Evolutionary conservation across 768 basidiomycete species (phyloP).

Genomic region (Leccinellum rugosiceps): DNA sequence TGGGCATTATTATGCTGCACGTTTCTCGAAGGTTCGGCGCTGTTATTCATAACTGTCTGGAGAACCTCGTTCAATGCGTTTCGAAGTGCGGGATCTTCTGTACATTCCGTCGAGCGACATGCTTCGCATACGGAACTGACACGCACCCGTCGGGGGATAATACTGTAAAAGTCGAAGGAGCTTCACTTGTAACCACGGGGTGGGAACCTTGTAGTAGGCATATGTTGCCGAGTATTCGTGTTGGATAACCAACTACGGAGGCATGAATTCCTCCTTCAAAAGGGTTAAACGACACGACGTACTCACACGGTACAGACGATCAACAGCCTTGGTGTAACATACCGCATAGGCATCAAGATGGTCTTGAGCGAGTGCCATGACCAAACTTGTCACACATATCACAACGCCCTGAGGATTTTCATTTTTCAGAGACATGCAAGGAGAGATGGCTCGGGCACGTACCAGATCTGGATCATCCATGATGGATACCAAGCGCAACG

Average conservation of each 20-base stretch:
- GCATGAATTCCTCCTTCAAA: conserved; percentile 7
- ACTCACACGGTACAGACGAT: conserved; percentile 76
- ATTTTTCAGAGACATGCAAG: not conserved
- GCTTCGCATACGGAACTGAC: not conserved
- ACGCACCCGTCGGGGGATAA: conserved; percentile 88
- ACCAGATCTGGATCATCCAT: conserved; percentile 94
- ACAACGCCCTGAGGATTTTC: conserved; percentile 73
- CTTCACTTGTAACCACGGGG: conserved; percentile 97
- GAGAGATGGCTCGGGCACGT: conserved; percentile 14
- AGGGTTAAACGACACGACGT: not conserved
- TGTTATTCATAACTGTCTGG: conserved; percentile 86
- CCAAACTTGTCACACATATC: conserved; percentile 87
- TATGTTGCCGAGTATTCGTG: conserved; percentile 87
- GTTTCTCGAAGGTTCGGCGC: conserved; percentile 87
- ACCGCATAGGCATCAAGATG: conserved; percentile 86
- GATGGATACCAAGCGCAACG: conserved; percentile 86
- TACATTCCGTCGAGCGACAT: conserved; percentile 1
- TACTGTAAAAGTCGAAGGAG: conserved; percentile 90
- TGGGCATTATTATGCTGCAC: conserved; percentile 99
- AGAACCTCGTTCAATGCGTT: conserved; percentile 78
- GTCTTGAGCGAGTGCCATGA: conserved; percentile 93
- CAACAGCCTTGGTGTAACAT: conserved; percentile 93
- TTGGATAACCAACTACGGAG: conserved; percentile 77
- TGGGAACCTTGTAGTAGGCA: conserved; percentile 96
- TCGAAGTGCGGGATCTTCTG: conserved; percentile 82